Base-by-base conservation (phyloP, 2,329 filamentous ascomycete species). In the Incumbomyces lentus region DNA sequence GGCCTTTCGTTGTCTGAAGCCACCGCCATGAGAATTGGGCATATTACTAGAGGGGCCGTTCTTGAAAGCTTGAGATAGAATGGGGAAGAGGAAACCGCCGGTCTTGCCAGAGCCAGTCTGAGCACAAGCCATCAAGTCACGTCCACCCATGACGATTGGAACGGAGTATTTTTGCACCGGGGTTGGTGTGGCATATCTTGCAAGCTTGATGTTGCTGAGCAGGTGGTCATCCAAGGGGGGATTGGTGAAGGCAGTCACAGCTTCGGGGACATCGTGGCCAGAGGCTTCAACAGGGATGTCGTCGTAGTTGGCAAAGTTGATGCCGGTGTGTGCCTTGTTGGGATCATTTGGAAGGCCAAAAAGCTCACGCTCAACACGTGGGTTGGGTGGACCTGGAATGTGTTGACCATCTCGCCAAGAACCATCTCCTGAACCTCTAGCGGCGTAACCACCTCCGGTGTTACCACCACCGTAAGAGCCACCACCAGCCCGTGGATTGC, bases 261-360 rank as follows among this genome's bases (percentile, higher is more conserved):
- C 84, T 63, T 96, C 92, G 38, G 92, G 92, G 44, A 96, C 88
- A 62, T 94, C 81, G 45, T 87, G 82, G 51, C 92, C 92, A 50
- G 90, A 95, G 54, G 92, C 92, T 71, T 96, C 92, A 55, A 98
- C 92, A 46, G 92, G 92, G 57, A 98, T 98, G 68, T 98, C 92
- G 64, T 98, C 92, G 71, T 98, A 98, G 76, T 98, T 98, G 74
- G 95, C 84, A 66, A 98, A 98, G 79, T 98, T 98, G 84, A 98
- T 96, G 69, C 92, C 92, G 30, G 88, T 95, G 62, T 93, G 86
- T 68, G 95, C 86, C 77, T 95, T 96, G 57, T 84, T 81, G 53
- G 90, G 87, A 63, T 96, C 92, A 67, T 96, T 90, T 59, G 82
- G 73, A 42, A 84, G 74, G 62, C 92, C 92, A 66, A 95, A 98